Conservation (phyloP, 352 stramenopile species). For the Thraustotheca clavata region DNA sequence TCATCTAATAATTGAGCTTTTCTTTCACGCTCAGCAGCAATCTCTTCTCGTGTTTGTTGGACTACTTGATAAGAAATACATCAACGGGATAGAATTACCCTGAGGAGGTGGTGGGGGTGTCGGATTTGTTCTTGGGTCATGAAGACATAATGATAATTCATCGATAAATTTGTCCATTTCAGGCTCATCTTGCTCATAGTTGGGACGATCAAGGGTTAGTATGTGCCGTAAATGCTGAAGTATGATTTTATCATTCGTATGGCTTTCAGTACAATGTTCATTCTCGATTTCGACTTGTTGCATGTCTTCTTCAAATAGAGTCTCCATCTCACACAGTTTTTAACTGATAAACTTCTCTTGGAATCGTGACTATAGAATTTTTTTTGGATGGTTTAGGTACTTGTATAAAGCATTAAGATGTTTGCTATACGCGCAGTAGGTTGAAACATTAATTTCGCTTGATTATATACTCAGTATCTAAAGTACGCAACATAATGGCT, state of each 20-base stretch:
- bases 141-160: background rate
- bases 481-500: too few relatives aligned
- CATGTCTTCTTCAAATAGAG: too few relatives aligned
- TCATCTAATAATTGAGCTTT: background rate
- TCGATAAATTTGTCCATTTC: background rate
- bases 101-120: background rate
- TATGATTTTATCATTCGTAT: too few relatives aligned
- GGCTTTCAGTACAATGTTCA: too few relatives aligned
- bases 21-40: background rate
- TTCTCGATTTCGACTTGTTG: too few relatives aligned
- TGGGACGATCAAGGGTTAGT: background rate
- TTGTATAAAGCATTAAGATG: too few relatives aligned
- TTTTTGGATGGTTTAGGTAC: background rate
- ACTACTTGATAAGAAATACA: background rate
- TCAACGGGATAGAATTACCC: background rate
- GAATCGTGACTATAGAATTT: background rate
- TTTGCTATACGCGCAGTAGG: too few relatives aligned
- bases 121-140: background rate
- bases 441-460: too few relatives aligned
- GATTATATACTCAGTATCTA: too few relatives aligned
- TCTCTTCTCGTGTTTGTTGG: background rate
- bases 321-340: too few relatives aligned
- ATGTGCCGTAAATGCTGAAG: background rate
- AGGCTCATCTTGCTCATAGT: background rate
- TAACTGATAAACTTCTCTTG: too few relatives aligned